Conservation (phyloP, 176 grass and related monocot genomes). For the Leersia perrieri region DNA sequence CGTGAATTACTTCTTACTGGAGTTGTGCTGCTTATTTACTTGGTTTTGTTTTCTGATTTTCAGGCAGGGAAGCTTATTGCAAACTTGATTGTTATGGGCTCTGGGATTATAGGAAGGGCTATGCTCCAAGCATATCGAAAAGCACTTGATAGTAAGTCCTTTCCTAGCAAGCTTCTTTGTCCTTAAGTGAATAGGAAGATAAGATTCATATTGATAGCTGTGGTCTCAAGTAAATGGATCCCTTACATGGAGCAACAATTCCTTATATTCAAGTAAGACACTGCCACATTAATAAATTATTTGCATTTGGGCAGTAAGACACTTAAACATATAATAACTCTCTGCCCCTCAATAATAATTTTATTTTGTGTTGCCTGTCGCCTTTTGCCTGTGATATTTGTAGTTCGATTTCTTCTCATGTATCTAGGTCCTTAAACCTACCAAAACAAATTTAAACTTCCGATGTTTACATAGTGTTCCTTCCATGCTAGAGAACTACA, state of each 20-base stretch:
- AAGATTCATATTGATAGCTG: neutral
- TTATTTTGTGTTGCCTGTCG: neutral
- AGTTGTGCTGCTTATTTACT: neutral
- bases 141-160: slow-evolving; percentile 81
- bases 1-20: neutral
- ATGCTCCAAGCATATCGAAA: slow-evolving; percentile 87
- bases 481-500: neutral
- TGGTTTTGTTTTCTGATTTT: slow-evolving; percentile 13
- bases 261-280: neutral
- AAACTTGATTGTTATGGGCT: slow-evolving; percentile 89
- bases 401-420: neutral
- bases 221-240: neutral
- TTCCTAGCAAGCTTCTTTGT: neutral
- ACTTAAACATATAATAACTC: neutral
- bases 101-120: slow-evolving; percentile 83
- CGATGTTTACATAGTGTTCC: neutral
- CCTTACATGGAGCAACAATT: neutral
- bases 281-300: neutral
- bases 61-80: slow-evolving; percentile 86
- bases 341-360: neutral
- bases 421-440: neutral
- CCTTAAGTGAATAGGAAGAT: neutral
- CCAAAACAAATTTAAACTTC: neutral
- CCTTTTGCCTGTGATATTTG: neutral
- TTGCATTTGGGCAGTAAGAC: neutral